Evolutionary conservation across 306 rosid species (phyloP).

Genomic region (Pueraria montana): DNA sequence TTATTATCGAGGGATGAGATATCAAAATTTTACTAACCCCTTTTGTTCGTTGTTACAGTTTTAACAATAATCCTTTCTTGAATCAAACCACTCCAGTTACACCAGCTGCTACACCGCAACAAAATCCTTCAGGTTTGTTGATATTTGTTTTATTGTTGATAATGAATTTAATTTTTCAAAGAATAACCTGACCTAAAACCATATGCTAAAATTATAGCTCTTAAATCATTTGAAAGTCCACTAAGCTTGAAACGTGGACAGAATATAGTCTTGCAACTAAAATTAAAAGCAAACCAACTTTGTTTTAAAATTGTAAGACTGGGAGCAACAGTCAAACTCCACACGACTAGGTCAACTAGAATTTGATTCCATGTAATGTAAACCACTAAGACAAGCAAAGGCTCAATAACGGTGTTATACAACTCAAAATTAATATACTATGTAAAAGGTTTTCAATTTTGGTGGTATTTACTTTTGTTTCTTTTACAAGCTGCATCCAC

Average conservation of each 20-base stretch:
- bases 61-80: slow-evolving; percentile 53
- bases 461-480: slow-evolving; percentile 24
- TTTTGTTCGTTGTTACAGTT: slow-evolving; percentile 62
- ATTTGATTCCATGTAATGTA: neutral
- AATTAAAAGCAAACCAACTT: slow-evolving; percentile 16
- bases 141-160: slow-evolving; percentile 2
- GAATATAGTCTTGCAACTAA: neutral
- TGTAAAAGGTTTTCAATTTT: slow-evolving; percentile 21
- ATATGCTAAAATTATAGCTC: slow-evolving; percentile 8
- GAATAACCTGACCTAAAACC: slow-evolving; percentile 26
- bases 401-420: neutral
- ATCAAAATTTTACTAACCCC: slow-evolving; percentile 39
- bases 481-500: slow-evolving; percentile 7
- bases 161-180: slow-evolving; percentile 24
- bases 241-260: neutral
- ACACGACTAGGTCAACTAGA: neutral
- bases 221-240: neutral
- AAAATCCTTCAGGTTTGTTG: slow-evolving; percentile 60
- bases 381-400: slow-evolving; percentile 15
- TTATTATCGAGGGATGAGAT: slow-evolving; percentile 29
- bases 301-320: slow-evolving; percentile 12
- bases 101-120: slow-evolving; percentile 50
- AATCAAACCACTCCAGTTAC: slow-evolving; percentile 39
- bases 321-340: neutral
- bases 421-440: neutral